Percentiles rank a stretch among this genome's conserved stretches.
Conservation (phyloP, 805 yeast genomes). For the Maudiozyma saulgeensis region DNA sequence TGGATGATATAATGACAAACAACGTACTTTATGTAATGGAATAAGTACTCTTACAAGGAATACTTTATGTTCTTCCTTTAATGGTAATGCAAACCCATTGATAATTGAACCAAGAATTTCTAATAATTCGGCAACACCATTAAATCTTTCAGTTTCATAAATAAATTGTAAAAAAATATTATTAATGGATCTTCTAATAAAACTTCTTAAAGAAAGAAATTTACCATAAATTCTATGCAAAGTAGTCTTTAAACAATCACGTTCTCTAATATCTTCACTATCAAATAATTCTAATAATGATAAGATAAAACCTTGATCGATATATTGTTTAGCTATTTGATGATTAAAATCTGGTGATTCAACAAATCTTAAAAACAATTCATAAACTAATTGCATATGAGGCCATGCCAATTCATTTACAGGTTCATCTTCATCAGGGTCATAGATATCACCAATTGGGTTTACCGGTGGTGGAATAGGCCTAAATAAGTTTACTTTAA, state of each 20-base stretch:
- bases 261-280: constrained; percentile 91
- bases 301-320: constrained; percentile 83
- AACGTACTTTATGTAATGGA: constrained; percentile 87
- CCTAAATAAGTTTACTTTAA: constrained; percentile 77
- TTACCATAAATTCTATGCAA: constrained; percentile 94
- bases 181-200: constrained; percentile 82
- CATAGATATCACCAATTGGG: constrained; percentile 91
- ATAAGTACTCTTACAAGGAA: constrained; percentile 77
- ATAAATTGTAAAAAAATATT: constrained; percentile 88
- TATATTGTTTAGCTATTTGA: constrained; percentile 83
- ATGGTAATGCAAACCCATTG: constrained; percentile 94
- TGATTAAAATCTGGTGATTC: constrained; percentile 94
- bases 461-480: constrained; percentile 98
- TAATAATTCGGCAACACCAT: constrained; percentile 88
- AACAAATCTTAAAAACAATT: constrained; percentile 82
- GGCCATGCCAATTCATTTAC: constrained; percentile 97
- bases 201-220: constrained; percentile 79
- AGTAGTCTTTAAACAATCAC: constrained; percentile 91
- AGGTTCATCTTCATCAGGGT: constrained; percentile 98
- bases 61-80: constrained; percentile 93
- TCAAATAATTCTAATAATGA: constrained; percentile 82
- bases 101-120: constrained; percentile 94
- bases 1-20: constrained; percentile 86
- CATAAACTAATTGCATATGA: constrained; percentile 95
- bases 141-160: constrained; percentile 91